These are phyloP conservation scores for Leucocoprinus birnbaumii DNA, from an alignment of 768 basidiomycete species.

Conservation along the genomic window DNA sequence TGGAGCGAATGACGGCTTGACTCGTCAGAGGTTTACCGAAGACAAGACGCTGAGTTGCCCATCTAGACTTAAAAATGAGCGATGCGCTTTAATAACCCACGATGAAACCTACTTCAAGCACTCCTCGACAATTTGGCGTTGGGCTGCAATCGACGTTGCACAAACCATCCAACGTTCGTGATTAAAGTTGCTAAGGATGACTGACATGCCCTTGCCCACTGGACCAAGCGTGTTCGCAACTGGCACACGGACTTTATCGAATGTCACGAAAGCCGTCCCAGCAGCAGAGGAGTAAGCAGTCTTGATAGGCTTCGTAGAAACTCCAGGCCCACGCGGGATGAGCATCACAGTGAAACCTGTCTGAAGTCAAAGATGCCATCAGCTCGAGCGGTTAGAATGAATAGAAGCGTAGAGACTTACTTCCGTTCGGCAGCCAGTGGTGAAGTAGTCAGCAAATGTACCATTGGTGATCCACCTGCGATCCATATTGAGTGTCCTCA, in stretches of 20 bases:
- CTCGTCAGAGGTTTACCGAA: constrained; percentile 84
- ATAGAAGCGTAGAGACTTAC: constrained; percentile 26
- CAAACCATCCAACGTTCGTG: constrained; percentile 91
- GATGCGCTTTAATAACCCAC: not conserved
- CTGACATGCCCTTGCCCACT: constrained; percentile 79
- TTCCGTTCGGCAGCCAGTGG: constrained; percentile 72
- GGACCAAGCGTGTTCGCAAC: constrained; percentile 85
- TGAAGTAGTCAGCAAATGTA: constrained; percentile 82
- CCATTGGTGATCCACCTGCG: constrained; percentile 88
- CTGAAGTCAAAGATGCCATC: constrained; percentile 30
- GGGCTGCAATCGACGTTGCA: constrained; percentile 66
- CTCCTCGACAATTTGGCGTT: constrained; percentile 84
- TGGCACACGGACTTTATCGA: constrained; percentile 81
- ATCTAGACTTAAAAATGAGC: constrained; percentile 40
- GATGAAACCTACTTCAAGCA: constrained; percentile 64
- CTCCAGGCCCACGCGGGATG: constrained; percentile 64
- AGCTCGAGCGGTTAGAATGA: not conserved
- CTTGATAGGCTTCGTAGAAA: constrained; percentile 88
- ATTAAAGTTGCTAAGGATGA: constrained; percentile 85
- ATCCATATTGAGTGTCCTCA: not conserved
- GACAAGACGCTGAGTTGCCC: constrained; percentile 85
- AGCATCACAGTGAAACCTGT: constrained; percentile 75
- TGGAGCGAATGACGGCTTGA: constrained; percentile 86
- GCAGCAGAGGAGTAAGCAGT: constrained; percentile 91
- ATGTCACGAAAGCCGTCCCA: constrained; percentile 85